Evolutionary conservation across 768 basidiomycete species (phyloP), one percentile per base, ranked within the genome.

Genomic region (Russula griseocarnosa): DNA sequence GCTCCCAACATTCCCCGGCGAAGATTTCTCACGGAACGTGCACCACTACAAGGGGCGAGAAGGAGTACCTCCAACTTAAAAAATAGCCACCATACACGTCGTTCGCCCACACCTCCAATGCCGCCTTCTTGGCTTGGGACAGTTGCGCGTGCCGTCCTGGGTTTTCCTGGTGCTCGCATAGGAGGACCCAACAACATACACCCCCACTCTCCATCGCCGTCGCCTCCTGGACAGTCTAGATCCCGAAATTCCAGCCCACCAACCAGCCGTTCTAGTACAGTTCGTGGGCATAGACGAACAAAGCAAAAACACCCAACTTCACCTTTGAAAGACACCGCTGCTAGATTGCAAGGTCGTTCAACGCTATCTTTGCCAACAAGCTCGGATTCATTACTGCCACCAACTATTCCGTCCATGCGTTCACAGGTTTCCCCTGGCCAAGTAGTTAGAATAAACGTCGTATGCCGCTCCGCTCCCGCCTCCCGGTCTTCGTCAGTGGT

Each of bases 71-170:
- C 78, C 47, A 77, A 79, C 56, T 70, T 73, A n/a, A 71, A 72
- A 46, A 74, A 71, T 14, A 67, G 74, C 53, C 75, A 46, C 42
- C 71, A 7, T 77, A 77, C 59, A 70, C 69, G 18, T 72, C 75
- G 50, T 71, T 70, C 11, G 70, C 73, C 20, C 65, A 56, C 63
- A 53, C 84, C 85, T n/a, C 83, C 86, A 5, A 75, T 89, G 36
- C 87, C 88, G 4, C 72, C 78, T 9, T 82, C 82, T n/a, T 90
- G 88, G 88, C 74, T 90, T 26, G 85, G 87, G 70, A 82, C 78
- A 1, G 86, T 90, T n/a, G 79, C 86, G 10, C 83, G 80, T 60
- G 86, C 86, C 0, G 78, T 90, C 10, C 75, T 85, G n/a, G 70
- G 68, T 13, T 80, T 80, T 3, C 71, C 75, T 40, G 82, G 77